Evolutionary conservation across 1,139 yeast species (phyloP).

Genomic region (Kodamaea fungicola): DNA sequence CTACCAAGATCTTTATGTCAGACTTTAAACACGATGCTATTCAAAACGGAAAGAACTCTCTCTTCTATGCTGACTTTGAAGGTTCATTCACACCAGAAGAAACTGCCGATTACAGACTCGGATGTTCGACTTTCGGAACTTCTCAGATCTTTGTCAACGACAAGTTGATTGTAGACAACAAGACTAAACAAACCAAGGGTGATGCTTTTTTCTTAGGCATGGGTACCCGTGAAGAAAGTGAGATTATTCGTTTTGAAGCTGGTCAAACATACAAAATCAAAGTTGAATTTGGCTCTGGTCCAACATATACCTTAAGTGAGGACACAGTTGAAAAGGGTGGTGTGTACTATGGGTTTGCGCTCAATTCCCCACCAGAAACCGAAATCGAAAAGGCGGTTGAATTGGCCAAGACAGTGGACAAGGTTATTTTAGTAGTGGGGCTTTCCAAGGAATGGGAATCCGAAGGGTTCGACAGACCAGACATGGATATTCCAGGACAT

Average conservation of each 20-base stretch:
- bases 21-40: constrained; percentile 8
- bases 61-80: constrained; percentile 40
- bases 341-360: constrained; percentile 25
- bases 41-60: constrained; percentile 1
- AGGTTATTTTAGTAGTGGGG: constrained; percentile 42
- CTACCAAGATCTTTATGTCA: constrained; percentile 8
- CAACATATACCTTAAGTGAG: constrained; percentile 31
- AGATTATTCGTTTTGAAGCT: constrained; percentile 31
- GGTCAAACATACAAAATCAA: constrained; percentile 42
- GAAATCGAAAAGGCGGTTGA: constrained; percentile 40
- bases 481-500: constrained; percentile 29
- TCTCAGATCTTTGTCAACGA: constrained; percentile 51
- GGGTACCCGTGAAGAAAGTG: constrained; percentile 49
- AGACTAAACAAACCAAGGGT: constrained; percentile 49
- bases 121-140: constrained; percentile 50
- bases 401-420: constrained; percentile 44
- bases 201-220: constrained; percentile 41
- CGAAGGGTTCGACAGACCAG: constrained; percentile 11
- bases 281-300: constrained; percentile 51
- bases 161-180: constrained; percentile 53
- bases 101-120: constrained; percentile 49
- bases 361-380: constrained; percentile 21
- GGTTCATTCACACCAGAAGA: constrained; percentile 44
- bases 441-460: constrained; percentile 47
- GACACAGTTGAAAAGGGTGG: constrained; percentile 27